Base-by-base conservation (phyloP, 257 asterid genomes). In the Plantago major region DNA sequence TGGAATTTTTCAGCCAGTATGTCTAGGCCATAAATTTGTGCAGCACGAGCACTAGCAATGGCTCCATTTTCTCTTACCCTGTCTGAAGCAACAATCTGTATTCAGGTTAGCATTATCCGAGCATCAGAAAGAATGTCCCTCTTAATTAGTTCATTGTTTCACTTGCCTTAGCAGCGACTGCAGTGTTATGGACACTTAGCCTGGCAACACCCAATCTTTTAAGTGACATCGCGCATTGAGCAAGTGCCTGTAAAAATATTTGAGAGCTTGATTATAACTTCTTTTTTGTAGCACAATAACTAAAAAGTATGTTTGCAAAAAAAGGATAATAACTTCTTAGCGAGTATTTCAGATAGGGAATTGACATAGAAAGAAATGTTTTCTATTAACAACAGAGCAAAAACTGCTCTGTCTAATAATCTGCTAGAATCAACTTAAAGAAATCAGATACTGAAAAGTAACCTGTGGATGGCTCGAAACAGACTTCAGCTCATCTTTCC, bases 11-110 rank as follows among this genome's bases (percentile, higher is more conserved):
- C n/a, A n/a, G 14, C 56, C 9, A 63, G 49, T n/a, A 70, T 50
- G 17, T 49, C 30, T 19, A 70, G 70, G 56, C 66, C 70, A 28
- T 57, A 70, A 10, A 70, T 48, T 48, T 63, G 5, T 17, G 70
- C 74, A 2, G 66, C 66, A 16, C 74, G 74, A 43, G 66, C 56
- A 42, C 74, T 63, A 3, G 74, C 74, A 38, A 56, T 58, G 3
- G 74, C 74, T 60, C 74, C 74, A 43, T 63, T 63, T 42, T 50
- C 74, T 63, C 55, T 26, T 1, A 43, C 51, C 26, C 55, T 58
- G n/a, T 28, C 12, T 11, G 61, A 63, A 9, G 61, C 74, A 11
- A 70, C 47, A 5, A 42, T 48, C 70, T 70, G 18, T 16, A 5
- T n/a, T 15, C 45, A 33, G 19, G 54, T 49, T 49, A 22, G 19